Conservation (phyloP, 805 yeast genomes). For the Starmerella gropengiesseri region DNA sequence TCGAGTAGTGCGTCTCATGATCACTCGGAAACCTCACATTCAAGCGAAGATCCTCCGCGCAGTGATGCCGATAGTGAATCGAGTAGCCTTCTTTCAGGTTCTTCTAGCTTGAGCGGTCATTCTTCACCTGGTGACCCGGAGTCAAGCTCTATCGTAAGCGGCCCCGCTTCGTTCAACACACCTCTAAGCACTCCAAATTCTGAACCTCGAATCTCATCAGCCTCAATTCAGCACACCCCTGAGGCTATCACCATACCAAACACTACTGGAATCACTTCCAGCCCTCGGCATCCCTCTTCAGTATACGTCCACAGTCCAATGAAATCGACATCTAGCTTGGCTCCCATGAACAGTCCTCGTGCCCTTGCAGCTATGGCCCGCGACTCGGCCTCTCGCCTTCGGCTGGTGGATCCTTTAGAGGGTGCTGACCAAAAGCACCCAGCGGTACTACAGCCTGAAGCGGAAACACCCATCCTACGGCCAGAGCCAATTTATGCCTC, state of each 20-base stretch:
- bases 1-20: neutral
- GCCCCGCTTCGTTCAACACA: too few relatives aligned
- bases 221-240: neutral
- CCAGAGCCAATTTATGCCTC: too few relatives aligned
- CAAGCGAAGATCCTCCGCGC: neutral
- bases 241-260: neutral
- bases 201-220: neutral
- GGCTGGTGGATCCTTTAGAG: neutral
- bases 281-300: neutral
- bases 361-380: conserved; percentile 6
- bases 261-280: neutral
- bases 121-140: neutral
- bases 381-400: neutral
- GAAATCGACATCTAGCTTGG: conserved; percentile 1
- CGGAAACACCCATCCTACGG: neutral
- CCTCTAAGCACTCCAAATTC: neutral
- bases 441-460: neutral
- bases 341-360: conserved; percentile 5
- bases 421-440: neutral
- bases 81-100: too few relatives aligned
- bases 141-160: neutral
- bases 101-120: neutral
- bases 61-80: too few relatives aligned
- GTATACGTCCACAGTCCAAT: neutral
- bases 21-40: neutral